Evolutionary conservation across 306 rosid species (phyloP), one percentile per base, ranked within the genome.

Genomic region (Begonia masoniana): DNA sequence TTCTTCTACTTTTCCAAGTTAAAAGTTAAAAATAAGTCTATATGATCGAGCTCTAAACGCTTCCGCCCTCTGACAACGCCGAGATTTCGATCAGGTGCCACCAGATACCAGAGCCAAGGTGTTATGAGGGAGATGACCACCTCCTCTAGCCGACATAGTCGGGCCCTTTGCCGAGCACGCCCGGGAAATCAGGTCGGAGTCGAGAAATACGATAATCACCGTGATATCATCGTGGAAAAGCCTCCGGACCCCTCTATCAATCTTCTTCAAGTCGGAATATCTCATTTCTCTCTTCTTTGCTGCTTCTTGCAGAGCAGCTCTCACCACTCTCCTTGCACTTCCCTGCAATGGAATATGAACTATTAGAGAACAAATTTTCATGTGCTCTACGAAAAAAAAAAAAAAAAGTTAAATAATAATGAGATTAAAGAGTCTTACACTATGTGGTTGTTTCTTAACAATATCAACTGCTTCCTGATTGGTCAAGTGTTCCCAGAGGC

Each of bases 201-300:
- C 94, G 1, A 87, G 86, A 72, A 71, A 87, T 43, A 87, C 56
- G 43, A 87, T 85, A 60, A 87, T 56, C 19, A 87, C 96, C 0
- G 96, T 83, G 67, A 83, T 83, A 67, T 87, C 96, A 10, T 87
- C 96, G 21, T 87, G 96, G 79, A 87, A 87, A 72, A 83, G 94
- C 48, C 96, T 82, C 53, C 96, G 96, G 15, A 87, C 84, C 21
- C 96, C 96, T 0, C 96, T 83, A 21, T 87, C 94, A 16, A 87
- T 87, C 60, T 87, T 81, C 79, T 72, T 87, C 77, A 87, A 64
- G 62, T 87, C 96, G 2, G 96, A 80, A 72, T 87, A 87, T 58
- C 96, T 81, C 96, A 87, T 87, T 77, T 87, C 96, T 66, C 96
- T 69, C 62, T 87, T 83, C 65, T 83, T 87, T 7, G 96, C 96